A percentile compares a stretch with the other conserved stretches of the same genome.
Conservation (phyloP, 2,329 filamentous ascomycete genomes). For the Magnaporthiopsis poae region DNA sequence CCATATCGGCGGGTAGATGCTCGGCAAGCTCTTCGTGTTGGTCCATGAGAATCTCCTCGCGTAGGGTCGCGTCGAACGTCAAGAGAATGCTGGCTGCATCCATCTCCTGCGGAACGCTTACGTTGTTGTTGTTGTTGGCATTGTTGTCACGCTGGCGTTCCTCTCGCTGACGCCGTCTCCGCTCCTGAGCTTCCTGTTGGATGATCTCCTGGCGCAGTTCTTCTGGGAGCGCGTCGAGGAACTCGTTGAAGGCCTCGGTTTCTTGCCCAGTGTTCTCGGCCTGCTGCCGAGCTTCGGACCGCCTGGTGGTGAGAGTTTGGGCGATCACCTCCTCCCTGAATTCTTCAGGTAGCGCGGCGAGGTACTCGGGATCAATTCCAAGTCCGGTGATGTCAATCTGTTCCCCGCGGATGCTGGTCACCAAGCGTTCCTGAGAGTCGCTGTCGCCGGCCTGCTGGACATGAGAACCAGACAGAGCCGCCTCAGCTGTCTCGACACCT, state of each 20-base stretch:
- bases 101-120: slow-evolving; percentile 54
- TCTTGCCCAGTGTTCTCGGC: slow-evolving; percentile 57
- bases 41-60: slow-evolving; percentile 80
- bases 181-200: slow-evolving; percentile 80
- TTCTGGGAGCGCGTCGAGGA: slow-evolving; percentile 81
- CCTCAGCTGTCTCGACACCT: slow-evolving; percentile 52
- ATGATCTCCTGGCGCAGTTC: slow-evolving; percentile 86
- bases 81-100: slow-evolving; percentile 86
- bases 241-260: slow-evolving; percentile 81
- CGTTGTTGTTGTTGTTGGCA: slow-evolving; percentile 13
- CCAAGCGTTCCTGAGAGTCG: slow-evolving; percentile 46
- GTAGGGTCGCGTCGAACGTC: slow-evolving; percentile 73
- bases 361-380: slow-evolving; percentile 87
- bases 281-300: slow-evolving; percentile 63
- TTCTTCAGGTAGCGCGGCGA: slow-evolving; percentile 94
- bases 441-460: background rate
- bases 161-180: slow-evolving; percentile 75
- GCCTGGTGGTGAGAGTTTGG: slow-evolving; percentile 72
- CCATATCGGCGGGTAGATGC: slow-evolving; percentile 73
- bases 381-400: slow-evolving; percentile 88
- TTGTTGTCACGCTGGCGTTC: slow-evolving; percentile 53
- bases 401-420: slow-evolving; percentile 74
- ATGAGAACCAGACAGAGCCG: slow-evolving; percentile 21
- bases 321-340: slow-evolving; percentile 93
- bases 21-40: slow-evolving; percentile 82